phyloP scores from a whole-genome alignment of 495 filamentous ascomycete species.

The Jackrogersella multiformis region DNA sequence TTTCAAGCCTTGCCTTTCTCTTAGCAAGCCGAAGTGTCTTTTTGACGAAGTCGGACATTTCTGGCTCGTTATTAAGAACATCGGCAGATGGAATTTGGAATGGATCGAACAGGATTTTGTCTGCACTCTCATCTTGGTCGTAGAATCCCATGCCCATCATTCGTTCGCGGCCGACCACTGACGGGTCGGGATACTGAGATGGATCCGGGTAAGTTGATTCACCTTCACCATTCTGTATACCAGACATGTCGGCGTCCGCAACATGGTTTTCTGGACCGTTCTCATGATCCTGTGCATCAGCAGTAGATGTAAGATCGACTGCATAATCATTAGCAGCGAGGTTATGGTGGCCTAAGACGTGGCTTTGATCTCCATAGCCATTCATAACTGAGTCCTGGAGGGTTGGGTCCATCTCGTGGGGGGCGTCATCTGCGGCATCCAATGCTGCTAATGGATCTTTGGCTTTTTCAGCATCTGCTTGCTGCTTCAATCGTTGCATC shows the following conservation, averaged over 20 bases:
- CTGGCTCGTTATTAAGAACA: constrained; percentile 51
- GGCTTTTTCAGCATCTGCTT: constrained; percentile 63
- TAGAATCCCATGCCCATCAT: constrained; percentile 66
- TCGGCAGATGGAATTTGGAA: constrained; percentile 58
- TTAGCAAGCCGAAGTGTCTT: constrained; percentile 58
- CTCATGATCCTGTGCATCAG: constrained; percentile 1
- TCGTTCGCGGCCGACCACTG: constrained; percentile 52
- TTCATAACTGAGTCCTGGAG: constrained; percentile 48
- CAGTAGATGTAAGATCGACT: constrained; percentile 12
- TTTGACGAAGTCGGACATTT: constrained; percentile 57
- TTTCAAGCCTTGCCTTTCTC: constrained; percentile 55
- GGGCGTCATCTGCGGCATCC: constrained; percentile 40
- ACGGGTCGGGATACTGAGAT: constrained; percentile 60
- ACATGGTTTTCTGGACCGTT: constrained; percentile 21
- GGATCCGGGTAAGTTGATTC: constrained; percentile 43
- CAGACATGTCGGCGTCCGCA: constrained; percentile 45
- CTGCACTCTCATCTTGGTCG: constrained; percentile 61
- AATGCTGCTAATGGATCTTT: constrained; percentile 47
- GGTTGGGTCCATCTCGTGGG: constrained; percentile 47
- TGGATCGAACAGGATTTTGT: constrained; percentile 60
- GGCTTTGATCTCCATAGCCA: constrained; percentile 49
- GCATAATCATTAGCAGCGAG: background rate
- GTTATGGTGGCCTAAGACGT: constrained; percentile 27
- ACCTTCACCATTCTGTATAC: constrained; percentile 40
- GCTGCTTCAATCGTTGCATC: constrained; percentile 61